A percentile compares a stretch with the other conserved stretches of the same genome.
These are phyloP conservation scores for Panus rudis DNA, from an alignment of 768 basidiomycete species.

Conservation along the genomic window DNA sequence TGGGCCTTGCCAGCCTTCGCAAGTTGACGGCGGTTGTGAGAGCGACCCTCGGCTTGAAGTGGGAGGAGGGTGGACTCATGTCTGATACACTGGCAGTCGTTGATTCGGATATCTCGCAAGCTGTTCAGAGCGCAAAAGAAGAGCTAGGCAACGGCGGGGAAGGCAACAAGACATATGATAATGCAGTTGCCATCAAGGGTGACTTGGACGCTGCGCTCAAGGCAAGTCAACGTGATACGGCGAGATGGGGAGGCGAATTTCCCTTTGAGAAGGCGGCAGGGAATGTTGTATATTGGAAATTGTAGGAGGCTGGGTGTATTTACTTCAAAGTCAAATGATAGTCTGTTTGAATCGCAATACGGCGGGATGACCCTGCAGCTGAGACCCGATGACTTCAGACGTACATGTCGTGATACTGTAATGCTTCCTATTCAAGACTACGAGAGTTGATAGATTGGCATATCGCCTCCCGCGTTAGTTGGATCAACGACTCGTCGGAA, in stretches of 20 bases:
- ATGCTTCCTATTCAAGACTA: no score
- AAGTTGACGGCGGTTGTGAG: conserved; percentile 53
- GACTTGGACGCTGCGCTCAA: conserved; percentile 43
- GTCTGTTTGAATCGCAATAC: no score
- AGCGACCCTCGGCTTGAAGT: conserved; percentile 52
- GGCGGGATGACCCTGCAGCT: no score
- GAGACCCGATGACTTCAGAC: no score
- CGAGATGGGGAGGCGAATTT: conserved; percentile 62
- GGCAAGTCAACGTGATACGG: conserved; percentile 46
- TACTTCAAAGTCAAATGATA: no score
- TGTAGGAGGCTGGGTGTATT: conserved; percentile 16
- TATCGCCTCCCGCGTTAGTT: no score
- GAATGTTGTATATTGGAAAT: conserved; percentile 57
- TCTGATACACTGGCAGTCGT: conserved; percentile 52
- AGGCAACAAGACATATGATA: no score
- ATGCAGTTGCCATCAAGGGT: no score
- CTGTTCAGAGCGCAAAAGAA: conserved; percentile 76
- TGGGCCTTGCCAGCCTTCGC: conserved; percentile 59
- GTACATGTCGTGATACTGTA: no score
- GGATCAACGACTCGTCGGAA: no score
- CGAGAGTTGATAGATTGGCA: no score
- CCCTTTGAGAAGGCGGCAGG: conserved; percentile 62
- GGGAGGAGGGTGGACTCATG: conserved; percentile 54
- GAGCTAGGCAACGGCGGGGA: conserved; percentile 54
- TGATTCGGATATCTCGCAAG: conserved; percentile 73